Evolutionary conservation across 129 eudicot species (phyloP).

Genomic region (Lonicera japonica): DNA sequence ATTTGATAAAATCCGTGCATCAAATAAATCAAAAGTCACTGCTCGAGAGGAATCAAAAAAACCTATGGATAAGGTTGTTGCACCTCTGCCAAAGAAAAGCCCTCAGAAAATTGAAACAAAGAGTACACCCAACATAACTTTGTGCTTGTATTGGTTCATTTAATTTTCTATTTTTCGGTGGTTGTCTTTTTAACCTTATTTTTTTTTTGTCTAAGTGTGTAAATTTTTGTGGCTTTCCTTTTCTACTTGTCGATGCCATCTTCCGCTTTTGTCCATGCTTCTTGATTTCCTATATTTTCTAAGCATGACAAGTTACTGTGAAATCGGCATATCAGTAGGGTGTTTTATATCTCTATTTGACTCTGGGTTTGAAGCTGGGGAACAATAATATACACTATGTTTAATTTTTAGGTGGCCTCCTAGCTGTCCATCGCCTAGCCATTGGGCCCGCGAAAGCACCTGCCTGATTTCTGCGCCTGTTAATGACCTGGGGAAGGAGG

Average conservation of each 20-base stretch:
- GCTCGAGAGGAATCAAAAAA: constrained; percentile 32
- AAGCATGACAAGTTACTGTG: too few relatives aligned
- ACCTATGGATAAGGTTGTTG: constrained; percentile 35
- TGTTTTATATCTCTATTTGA: too few relatives aligned
- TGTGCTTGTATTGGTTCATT: background rate
- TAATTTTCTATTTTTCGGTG: background rate
- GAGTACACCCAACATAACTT: constrained; percentile 37
- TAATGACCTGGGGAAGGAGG: too few relatives aligned
- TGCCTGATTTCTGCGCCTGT: too few relatives aligned
- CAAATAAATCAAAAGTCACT: constrained; percentile 47
- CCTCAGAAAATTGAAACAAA: constrained; percentile 45
- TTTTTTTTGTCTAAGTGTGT: background rate
- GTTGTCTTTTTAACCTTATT: background rate
- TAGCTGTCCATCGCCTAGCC: too few relatives aligned
- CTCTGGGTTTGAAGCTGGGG: too few relatives aligned
- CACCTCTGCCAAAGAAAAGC: constrained; percentile 40
- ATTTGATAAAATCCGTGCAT: constrained; percentile 80
- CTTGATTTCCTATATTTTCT: too few relatives aligned
- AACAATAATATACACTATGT: too few relatives aligned
- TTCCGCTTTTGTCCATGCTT: too few relatives aligned
- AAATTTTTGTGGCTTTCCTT: background rate
- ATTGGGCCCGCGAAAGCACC: too few relatives aligned
- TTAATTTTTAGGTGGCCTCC: too few relatives aligned
- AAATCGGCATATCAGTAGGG: too few relatives aligned
- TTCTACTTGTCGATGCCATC: background rate